Base-by-base conservation (phyloP, 2,329 filamentous ascomycete species). In the Fusarium foetens region DNA sequence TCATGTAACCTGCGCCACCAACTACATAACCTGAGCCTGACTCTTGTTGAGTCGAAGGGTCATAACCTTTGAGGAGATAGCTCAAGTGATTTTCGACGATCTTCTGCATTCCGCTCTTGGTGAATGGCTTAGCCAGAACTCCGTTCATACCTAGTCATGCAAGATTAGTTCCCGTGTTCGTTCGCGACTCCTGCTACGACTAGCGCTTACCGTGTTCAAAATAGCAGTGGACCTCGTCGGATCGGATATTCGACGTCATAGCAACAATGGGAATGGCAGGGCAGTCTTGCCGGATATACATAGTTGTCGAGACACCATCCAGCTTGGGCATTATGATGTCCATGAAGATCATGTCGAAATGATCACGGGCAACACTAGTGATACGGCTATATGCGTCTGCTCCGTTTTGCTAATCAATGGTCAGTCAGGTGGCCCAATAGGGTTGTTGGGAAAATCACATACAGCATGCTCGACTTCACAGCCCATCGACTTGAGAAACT, bases 201-300 rank as follows among this genome's bases (percentile, higher is more conserved):
- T 52, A 17, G 27, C 38, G 81, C 92, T 85, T 88, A 96, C 95
- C 96, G 83, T 97, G 95, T 77, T 95, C 92, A 84, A 98, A 98
- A 80, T 99, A 99, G 84, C 97, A 95, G 59, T 95, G 93, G 69
- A 98, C 97, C 80, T 99, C 96, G 77, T 98, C 95, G 68, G 94
- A 95, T 72, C 96, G 90, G 72, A 99, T 98, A 79, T 98, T 99
- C 7, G 95, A 98, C 6, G 96, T 99, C 96, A 99, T 98, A 51
- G 96, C 96, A 65, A 99, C 94, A 76, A 99, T 97, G 1, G 96
- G 96, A 25, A 93, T 91, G 10, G 91, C 89, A 41, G 90, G 89
- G 71, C 94, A 91, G 70, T 95, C 94, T 78, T 97, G 93, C 58
- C 95, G 91, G 73, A 99, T 98, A 70, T 97, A 90, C 78, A 96